phyloP scores from a whole-genome alignment of 2,329 filamentous ascomycete genomes.

The Colletotrichum endophyticum region DNA sequence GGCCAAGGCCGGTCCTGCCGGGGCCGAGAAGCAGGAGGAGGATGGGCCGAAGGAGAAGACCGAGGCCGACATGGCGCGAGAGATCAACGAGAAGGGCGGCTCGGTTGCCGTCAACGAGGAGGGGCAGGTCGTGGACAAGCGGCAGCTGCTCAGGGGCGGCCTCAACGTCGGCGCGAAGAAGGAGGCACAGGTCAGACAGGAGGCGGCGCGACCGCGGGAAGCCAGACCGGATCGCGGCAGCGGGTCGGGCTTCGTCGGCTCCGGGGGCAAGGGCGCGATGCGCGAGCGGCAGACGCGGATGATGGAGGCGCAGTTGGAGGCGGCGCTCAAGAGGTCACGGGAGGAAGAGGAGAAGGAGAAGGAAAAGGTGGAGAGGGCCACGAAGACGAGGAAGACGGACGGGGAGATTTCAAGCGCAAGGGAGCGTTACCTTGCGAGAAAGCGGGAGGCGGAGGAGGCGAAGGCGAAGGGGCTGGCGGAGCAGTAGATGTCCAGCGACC shows the following conservation, averaged over 20 bases:
- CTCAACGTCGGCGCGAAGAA: slow-evolving; percentile 74
- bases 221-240: slow-evolving; percentile 2
- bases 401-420: slow-evolving; percentile 78
- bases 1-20: slow-evolving; percentile 44
- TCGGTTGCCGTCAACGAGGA: slow-evolving; percentile 79
- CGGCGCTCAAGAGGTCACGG: slow-evolving; percentile 72
- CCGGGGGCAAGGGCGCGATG: slow-evolving; percentile 67
- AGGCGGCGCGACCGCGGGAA: slow-evolving; percentile 23
- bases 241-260: slow-evolving; percentile 42
- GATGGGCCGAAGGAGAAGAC: slow-evolving; percentile 52
- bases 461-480: slow-evolving; percentile 53
- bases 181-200: slow-evolving; percentile 45
- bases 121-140: slow-evolving; percentile 82
- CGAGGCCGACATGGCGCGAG: slow-evolving; percentile 68
- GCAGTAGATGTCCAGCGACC: slow-evolving; percentile 12
- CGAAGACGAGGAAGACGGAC: slow-evolving; percentile 81
- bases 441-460: slow-evolving; percentile 74
- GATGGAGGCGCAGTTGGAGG: slow-evolving; percentile 79
- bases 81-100: slow-evolving; percentile 67
- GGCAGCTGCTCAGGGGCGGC: slow-evolving; percentile 77
- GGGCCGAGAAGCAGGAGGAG: slow-evolving; percentile 28
- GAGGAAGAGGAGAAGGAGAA: slow-evolving; percentile 70
- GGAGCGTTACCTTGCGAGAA: slow-evolving; percentile 80
- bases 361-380: slow-evolving; percentile 65
- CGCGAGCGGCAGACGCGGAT: slow-evolving; percentile 79